Evolutionary conservation across 2,329 filamentous ascomycete genomes (phyloP), one percentile per base, ranked within the genome.

Genomic region (Lecanoromycetidae sp.): DNA sequence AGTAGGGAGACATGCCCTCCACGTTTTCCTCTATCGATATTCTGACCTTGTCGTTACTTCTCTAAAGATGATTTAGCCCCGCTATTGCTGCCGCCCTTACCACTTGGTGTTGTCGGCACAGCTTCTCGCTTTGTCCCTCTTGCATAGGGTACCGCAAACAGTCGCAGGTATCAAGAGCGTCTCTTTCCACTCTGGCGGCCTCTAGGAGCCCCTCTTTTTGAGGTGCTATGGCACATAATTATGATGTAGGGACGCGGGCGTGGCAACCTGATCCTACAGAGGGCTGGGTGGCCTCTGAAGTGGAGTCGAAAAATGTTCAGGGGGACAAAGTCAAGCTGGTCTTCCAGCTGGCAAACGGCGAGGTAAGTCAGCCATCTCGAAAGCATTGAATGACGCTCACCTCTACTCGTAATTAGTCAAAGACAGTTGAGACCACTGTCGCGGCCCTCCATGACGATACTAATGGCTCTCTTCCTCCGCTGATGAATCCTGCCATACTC

Each of bases 401-500:
- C 4, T n/a, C 23, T 5, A 26, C 32, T 15, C n/a, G 22, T 20
- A 25, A 30, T 54, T 57, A 54, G 60, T 52, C 47, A 27, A 45
- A 44, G 42, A 52, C 30, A 30, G 68, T 95, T 61, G 79, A 87
- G 65, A 83, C 91, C 55, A 83, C 85, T 13, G 66, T 80, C 53
- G 78, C 81, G 57, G 86, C 80, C 57, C 71, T 98, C 55, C 77
- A 84, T 64, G 79, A 81, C 60, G 81, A 82, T 63, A 84, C 80
- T 61, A 82, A 88, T 67, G 70, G 81, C 44, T 79, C 79, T 48
- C 73, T 98, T 54, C 91, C 91, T 39, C 91, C 91, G 42, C 68
- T 98, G 58, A 96, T 96, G 87, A 98, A 98, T 66, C 91, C 91
- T 56, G 78, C 90, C 44, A 93, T 96, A 79, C 83, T 98, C 57